A percentile compares a stretch with the other conserved stretches of the same genome.
These are phyloP conservation scores for Plectosphaerella cucumerina DNA, from an alignment of 2,329 filamentous ascomycete genomes.

Conservation along the genomic window DNA sequence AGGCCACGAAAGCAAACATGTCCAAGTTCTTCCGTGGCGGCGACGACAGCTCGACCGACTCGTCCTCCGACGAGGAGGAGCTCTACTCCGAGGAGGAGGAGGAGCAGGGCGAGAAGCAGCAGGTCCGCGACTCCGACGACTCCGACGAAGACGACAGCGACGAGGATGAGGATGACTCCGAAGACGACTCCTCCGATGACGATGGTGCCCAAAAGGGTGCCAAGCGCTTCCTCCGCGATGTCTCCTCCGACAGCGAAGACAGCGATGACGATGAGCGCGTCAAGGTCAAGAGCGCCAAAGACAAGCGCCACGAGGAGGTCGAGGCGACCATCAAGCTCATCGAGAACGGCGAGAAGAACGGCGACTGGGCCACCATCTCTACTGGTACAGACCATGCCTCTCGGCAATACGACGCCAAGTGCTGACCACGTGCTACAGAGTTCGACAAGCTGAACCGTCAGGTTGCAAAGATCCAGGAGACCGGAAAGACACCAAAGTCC, in stretches of 20 bases:
- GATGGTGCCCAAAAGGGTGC: slow-evolving; percentile 67
- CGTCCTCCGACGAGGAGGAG: slow-evolving; percentile 93
- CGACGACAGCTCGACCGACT: slow-evolving; percentile 90
- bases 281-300: slow-evolving; percentile 94
- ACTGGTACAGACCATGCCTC: slow-evolving; percentile 57
- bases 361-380: slow-evolving; percentile 92
- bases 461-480: slow-evolving; percentile 71
- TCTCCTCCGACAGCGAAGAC: slow-evolving; percentile 70
- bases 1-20: background rate
- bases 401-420: background rate
- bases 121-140: slow-evolving; percentile 39
- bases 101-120: slow-evolving; percentile 47
- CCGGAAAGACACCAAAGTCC: slow-evolving; percentile 77
- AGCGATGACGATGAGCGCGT: slow-evolving; percentile 83
- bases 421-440: slow-evolving; percentile 50
- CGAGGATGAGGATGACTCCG: slow-evolving; percentile 44
- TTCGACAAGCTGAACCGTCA: slow-evolving; percentile 93
- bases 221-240: slow-evolving; percentile 72
- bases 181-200: slow-evolving; percentile 58
- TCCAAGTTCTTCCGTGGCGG: slow-evolving; percentile 84
- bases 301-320: slow-evolving; percentile 93
- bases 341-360: slow-evolving; percentile 96
- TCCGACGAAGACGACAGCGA: slow-evolving; percentile 50
- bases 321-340: slow-evolving; percentile 86
- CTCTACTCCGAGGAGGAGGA: slow-evolving; percentile 80